Evolutionary conservation across 2,329 filamentous ascomycete genomes (phyloP).

Genomic region (Acarospora socialis): DNA sequence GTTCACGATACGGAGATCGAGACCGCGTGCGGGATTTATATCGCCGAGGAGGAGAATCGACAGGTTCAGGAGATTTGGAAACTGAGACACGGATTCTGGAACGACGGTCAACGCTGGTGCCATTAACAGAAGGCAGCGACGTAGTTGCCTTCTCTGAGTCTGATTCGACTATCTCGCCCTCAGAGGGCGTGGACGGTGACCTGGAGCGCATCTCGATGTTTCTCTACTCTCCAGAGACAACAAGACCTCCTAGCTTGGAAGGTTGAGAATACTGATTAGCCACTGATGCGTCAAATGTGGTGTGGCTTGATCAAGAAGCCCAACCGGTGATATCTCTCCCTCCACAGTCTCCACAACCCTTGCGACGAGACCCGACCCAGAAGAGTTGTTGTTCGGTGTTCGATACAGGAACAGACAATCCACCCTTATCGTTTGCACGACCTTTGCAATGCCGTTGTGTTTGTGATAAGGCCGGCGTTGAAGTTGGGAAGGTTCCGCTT

Average conservation of each 20-base stretch:
- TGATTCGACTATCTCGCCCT: slow-evolving; percentile 75
- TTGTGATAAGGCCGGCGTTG: too few species aligned
- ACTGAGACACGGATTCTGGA: slow-evolving; percentile 58
- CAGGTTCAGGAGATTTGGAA: slow-evolving; percentile 39
- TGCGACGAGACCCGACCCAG: too few species aligned
- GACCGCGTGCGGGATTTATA: slow-evolving; percentile 27
- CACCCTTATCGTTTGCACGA: too few species aligned
- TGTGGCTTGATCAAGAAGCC: slow-evolving; percentile 17
- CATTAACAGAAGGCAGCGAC: slow-evolving; percentile 57
- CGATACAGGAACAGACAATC: too few species aligned
- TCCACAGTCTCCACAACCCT: background rate
- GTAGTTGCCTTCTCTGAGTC: slow-evolving; percentile 75
- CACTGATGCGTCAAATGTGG: slow-evolving; percentile 17
- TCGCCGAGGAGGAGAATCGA: slow-evolving; percentile 22
- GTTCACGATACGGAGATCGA: slow-evolving; percentile 39
- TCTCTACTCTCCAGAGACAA: slow-evolving; percentile 12
- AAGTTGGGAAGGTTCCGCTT: too few species aligned
- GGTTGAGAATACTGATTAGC: slow-evolving; percentile 19
- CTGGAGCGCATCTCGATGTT: slow-evolving; percentile 32
- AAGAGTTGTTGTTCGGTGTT: too few species aligned
- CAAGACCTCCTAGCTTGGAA: slow-evolving; percentile 16
- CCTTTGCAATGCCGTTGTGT: too few species aligned
- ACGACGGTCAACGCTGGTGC: slow-evolving; percentile 81
- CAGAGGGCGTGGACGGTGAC: slow-evolving; percentile 55
- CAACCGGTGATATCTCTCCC: slow-evolving; percentile 15